Conservation (phyloP, 2,329 filamentous ascomycete species). For the Aspergillus calidoustus region DNA sequence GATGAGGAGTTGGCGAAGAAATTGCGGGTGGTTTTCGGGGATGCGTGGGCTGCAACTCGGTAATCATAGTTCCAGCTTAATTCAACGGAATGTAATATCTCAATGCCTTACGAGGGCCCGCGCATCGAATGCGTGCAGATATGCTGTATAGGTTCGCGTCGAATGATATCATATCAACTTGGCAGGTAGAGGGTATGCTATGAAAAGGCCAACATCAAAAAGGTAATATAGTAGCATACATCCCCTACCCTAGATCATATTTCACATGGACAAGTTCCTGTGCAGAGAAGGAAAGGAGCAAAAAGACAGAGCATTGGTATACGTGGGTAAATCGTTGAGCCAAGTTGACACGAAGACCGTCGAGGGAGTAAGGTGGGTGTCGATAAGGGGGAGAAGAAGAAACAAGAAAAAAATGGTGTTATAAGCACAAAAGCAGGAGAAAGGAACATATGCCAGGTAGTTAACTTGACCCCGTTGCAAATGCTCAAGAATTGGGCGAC, state of each 20-base stretch:
- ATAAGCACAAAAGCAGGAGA: slow-evolving; percentile 37
- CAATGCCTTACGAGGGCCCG: neutral
- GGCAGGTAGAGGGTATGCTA: neutral
- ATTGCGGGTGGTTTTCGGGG: slow-evolving; percentile 69
- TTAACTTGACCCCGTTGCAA: slow-evolving; percentile 41
- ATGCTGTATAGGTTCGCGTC: neutral
- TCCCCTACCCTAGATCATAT: slow-evolving; percentile 15
- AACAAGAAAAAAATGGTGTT: slow-evolving; percentile 13
- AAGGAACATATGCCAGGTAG: slow-evolving; percentile 39
- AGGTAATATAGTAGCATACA: slow-evolving; percentile 18
- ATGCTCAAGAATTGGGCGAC: slow-evolving; percentile 42
- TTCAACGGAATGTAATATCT: slow-evolving; percentile 19
- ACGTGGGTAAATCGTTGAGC: slow-evolving; percentile 3
- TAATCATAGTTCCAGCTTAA: slow-evolving; percentile 5
- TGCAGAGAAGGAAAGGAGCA: slow-evolving; percentile 4
- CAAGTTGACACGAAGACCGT: neutral
- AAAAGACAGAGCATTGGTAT: slow-evolving; percentile 13
- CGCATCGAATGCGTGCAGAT: neutral
- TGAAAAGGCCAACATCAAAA: slow-evolving; percentile 8
- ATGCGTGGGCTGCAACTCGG: slow-evolving; percentile 60
- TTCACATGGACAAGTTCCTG: slow-evolving; percentile 11
- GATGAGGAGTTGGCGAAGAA: slow-evolving; percentile 69
- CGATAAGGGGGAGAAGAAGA: neutral
- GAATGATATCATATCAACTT: slow-evolving; percentile 8
- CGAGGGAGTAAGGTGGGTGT: slow-evolving; percentile 4